Conservation (phyloP, 139 green algal genomes). For the Micromonas pusilla region DNA sequence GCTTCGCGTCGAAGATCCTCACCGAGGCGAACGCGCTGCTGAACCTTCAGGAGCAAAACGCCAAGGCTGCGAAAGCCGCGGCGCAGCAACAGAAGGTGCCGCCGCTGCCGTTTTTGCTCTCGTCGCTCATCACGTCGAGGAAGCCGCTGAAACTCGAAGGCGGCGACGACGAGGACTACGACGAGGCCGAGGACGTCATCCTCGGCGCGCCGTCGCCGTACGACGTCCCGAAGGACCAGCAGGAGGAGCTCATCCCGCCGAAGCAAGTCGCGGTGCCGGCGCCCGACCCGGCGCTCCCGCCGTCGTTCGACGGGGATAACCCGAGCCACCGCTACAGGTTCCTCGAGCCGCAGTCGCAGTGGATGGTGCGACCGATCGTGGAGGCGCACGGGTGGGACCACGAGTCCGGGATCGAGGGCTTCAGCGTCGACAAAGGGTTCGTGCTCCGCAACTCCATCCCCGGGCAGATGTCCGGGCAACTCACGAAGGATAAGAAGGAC, state of each 20-base stretch:
- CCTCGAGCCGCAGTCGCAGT: constrained; percentile 50
- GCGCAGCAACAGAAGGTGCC: constrained; percentile 44
- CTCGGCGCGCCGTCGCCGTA: constrained; percentile 11
- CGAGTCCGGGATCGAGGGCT: constrained; percentile 60
- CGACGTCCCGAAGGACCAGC: not conserved
- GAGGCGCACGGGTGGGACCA: constrained; percentile 63
- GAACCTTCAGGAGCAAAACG: constrained; percentile 15
- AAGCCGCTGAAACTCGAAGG: constrained; percentile 48
- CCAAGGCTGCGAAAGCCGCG: not conserved
- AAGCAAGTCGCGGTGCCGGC: constrained; percentile 51
- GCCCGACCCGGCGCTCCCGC: constrained; percentile 57
- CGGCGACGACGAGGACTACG: constrained; percentile 36
- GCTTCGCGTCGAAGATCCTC: constrained; percentile 67
- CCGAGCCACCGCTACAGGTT: constrained; percentile 58
- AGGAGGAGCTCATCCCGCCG: constrained; percentile 28
- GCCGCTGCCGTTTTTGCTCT: constrained; percentile 66
- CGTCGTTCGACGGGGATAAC: constrained; percentile 64
- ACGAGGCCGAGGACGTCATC: constrained; percentile 32
- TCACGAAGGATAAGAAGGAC: constrained; percentile 73
- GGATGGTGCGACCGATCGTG: constrained; percentile 54
- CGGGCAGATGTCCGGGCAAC: constrained; percentile 39
- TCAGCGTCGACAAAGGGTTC: constrained; percentile 52
- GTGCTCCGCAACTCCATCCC: constrained; percentile 39
- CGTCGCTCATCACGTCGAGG: constrained; percentile 52
- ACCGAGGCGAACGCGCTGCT: constrained; percentile 50